Evolutionary conservation across 345 rosid genomes (phyloP).

Genomic region (Rhodomyrtus tomentosa): DNA sequence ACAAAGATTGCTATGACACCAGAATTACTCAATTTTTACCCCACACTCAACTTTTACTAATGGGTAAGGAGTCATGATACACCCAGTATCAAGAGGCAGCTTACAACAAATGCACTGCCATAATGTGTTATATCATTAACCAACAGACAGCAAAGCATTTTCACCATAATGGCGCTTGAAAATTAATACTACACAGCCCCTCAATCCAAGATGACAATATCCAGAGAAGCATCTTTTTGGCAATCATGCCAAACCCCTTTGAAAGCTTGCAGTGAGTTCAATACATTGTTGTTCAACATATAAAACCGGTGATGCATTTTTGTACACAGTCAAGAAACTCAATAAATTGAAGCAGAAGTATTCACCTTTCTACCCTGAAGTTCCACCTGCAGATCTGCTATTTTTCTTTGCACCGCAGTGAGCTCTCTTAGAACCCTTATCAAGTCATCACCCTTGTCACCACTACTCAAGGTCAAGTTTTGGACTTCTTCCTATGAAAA

Average conservation of each 20-base stretch:
- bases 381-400: constrained; percentile 91
- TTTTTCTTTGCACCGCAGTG: constrained; percentile 82
- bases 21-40: neutral
- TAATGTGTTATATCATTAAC: neutral
- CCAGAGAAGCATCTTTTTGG: neutral
- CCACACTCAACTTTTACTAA: neutral
- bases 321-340: neutral
- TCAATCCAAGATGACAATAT: neutral
- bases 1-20: neutral
- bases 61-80: neutral
- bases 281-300: neutral
- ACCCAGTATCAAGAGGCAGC: neutral
- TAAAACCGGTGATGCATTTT: neutral
- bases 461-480: constrained; percentile 35
- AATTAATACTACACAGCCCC: neutral
- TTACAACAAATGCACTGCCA: neutral
- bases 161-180: neutral
- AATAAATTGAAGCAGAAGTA: neutral
- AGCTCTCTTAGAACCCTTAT: constrained; percentile 74
- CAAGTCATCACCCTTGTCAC: constrained; percentile 77
- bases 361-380: constrained; percentile 97
- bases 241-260: neutral
- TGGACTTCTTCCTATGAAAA: constrained; percentile 51
- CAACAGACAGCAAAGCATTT: neutral
- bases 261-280: neutral